Conservation (phyloP, 208 protist genomes). For the Kentomonas sorsogonicus region DNA sequence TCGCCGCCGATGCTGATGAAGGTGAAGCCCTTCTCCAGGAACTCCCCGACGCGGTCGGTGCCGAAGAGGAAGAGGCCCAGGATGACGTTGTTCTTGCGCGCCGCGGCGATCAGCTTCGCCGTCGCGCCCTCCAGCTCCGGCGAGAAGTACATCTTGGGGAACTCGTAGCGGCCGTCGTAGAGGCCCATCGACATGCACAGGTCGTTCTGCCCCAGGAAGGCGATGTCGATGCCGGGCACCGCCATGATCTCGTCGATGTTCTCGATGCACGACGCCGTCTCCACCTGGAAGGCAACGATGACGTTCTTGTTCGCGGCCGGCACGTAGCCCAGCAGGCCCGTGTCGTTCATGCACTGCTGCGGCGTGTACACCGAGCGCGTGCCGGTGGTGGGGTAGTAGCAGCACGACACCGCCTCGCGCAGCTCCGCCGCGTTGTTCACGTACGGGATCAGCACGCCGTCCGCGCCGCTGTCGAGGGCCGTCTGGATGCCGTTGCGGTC, state of each 20-base stretch:
- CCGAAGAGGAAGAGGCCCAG: slow-evolving; percentile 75
- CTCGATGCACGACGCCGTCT: slow-evolving; percentile 74
- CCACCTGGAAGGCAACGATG: slow-evolving; percentile 70
- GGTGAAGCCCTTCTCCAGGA: slow-evolving; percentile 75
- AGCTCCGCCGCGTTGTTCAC: slow-evolving; percentile 35
- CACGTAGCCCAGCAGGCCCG: slow-evolving; percentile 24
- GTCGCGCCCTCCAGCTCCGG: slow-evolving; percentile 61
- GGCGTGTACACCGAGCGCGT: slow-evolving; percentile 28
- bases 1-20: slow-evolving; percentile 80
- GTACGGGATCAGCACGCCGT: slow-evolving; percentile 43
- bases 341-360: slow-evolving; percentile 18
- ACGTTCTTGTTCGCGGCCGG: slow-evolving; percentile 24
- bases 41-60: slow-evolving; percentile 74
- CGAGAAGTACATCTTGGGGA: slow-evolving; percentile 80
- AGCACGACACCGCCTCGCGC: slow-evolving; percentile 25
- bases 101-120: slow-evolving; percentile 57
- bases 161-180: slow-evolving; percentile 76
- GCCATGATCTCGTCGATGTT: slow-evolving; percentile 80
- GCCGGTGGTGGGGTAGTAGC: slow-evolving; percentile 30
- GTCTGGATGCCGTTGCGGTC: slow-evolving; percentile 40
- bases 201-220: slow-evolving; percentile 78
- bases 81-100: slow-evolving; percentile 62
- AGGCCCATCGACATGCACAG: slow-evolving; percentile 83
- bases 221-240: slow-evolving; percentile 72
- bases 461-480: slow-evolving; percentile 33